Evolutionary conservation across 345 rosid species (phyloP), one percentile per base, ranked within the genome.

Genomic region (Iberis pinnata): DNA sequence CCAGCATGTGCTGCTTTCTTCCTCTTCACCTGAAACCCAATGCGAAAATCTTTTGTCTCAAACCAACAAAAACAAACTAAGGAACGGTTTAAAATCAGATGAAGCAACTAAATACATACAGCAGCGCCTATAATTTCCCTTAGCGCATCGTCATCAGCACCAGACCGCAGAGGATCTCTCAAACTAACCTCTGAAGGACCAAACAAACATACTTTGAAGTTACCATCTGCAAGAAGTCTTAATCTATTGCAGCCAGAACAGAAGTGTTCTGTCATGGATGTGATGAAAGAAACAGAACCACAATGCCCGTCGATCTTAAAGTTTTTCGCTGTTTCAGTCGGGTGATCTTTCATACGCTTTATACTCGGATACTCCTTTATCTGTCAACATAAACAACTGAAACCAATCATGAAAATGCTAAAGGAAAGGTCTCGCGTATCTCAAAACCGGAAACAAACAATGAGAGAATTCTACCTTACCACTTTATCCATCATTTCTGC

Each of bases 101-200:
- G 42, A 52, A 45, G 40, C 33, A 31, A 39, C 39, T 58, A 12
- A 38, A 20, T 46, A 56, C 84, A 40, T 85, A 92, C 98, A 67
- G 96, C 97, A 64, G 88, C 80, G 31, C 88, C 83, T 64, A 92
- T 88, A 56, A 92, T 88, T 65, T 77, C 86, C 68, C 82, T 75
- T 18, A 92, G 84, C 18, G 68, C 78, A 9, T 76, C 67, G 20
- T 85, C 95, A 38, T 76, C 75, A 57, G 79, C 93, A 60, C 92
- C 88, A 29, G 64, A 45, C 39, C 93, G 93, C 50, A 88, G 80
- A 17, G 98, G 95, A 70, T 88, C 96, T 68, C 98, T 85, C 60
- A 88, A 70, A 76, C 95, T 83, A 60, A 92, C 96, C 95, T 88
- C 98, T 33, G 96, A 76, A 55, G 98, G 95, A 63, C 96, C 96